Conservation (phyloP, 768 basidiomycete species). For the Kwoniella pini region DNA sequence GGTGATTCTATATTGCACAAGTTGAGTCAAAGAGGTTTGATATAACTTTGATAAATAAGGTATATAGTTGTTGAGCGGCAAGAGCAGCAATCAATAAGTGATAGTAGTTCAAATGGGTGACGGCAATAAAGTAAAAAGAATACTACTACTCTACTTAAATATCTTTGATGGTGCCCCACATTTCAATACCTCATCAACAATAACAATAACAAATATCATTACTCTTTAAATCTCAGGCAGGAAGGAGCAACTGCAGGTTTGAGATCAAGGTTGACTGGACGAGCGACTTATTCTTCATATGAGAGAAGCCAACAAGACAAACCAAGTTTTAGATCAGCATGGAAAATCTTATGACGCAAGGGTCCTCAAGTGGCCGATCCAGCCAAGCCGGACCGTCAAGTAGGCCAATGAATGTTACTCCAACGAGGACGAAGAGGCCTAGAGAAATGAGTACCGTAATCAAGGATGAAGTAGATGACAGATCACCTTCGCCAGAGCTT, state of each 20-base stretch:
- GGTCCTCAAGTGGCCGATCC: background rate
- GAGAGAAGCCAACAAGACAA: background rate
- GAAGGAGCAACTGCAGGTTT: too few relatives aligned
- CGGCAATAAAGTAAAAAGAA: background rate
- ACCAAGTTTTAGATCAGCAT: background rate
- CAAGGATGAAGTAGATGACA: conserved; percentile 14
- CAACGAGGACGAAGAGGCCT: conserved; percentile 12
- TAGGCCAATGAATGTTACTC: background rate
- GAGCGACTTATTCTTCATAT: background rate
- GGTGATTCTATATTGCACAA: too few relatives aligned
- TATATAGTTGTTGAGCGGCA: too few relatives aligned
- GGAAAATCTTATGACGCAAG: background rate
- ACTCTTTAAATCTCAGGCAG: too few relatives aligned
- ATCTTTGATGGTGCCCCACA: conserved; percentile 2
- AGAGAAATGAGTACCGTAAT: conserved; percentile 1
- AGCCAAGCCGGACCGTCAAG: conserved; percentile 2
- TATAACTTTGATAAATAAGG: too few relatives aligned
- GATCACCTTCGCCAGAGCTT: conserved; percentile 17
- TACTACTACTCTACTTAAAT: too few relatives aligned
- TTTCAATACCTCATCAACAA: conserved; percentile 14
- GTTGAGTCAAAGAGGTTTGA: too few relatives aligned
- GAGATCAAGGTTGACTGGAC: too few relatives aligned
- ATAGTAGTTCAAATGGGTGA: background rate
- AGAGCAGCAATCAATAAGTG: too few relatives aligned
- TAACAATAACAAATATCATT: too few relatives aligned